Conservation (phyloP, 2,329 filamentous ascomycete species). For the Pseudogymnoascus sp. region DNA sequence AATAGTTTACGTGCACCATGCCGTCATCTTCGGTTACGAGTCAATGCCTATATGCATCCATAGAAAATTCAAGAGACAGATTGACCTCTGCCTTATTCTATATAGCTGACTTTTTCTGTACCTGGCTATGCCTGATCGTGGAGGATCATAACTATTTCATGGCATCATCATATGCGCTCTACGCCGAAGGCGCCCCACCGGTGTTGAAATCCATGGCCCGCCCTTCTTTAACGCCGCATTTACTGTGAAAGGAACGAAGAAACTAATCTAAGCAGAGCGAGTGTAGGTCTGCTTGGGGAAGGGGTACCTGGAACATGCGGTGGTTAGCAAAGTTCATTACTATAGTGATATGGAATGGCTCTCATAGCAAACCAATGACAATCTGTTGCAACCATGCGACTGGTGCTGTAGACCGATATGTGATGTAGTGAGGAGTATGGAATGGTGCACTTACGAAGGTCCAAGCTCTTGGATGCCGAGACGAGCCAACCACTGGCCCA, state of each 20-base stretch:
- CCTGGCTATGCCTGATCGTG: constrained; percentile 27
- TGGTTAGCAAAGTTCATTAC: constrained; percentile 7
- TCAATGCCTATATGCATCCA: not conserved
- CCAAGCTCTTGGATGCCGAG: constrained; percentile 92
- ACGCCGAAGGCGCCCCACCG: constrained; percentile 27
- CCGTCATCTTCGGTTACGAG: not conserved
- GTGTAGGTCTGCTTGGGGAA: constrained; percentile 73
- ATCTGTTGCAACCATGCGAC: not conserved
- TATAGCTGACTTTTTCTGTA: constrained; percentile 9
- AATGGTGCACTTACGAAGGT: constrained; percentile 66
- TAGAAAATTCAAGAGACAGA: not conserved
- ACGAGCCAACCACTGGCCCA: constrained; percentile 93
- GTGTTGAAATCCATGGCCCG: constrained; percentile 49
- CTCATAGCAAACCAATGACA: not conserved
- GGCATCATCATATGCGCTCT: constrained; percentile 10
- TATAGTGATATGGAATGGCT: not conserved
- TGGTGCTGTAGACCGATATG: not conserved
- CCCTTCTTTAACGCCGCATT: constrained; percentile 21
- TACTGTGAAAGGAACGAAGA: constrained; percentile 32
- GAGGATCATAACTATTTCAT: constrained; percentile 26
- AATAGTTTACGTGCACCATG: not conserved
- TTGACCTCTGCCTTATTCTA: not conserved
- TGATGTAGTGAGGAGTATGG: not conserved
- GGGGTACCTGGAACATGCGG: constrained; percentile 53
- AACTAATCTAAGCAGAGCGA: constrained; percentile 30